Conservation (phyloP, 352 stramenopile species). For the Thalassiosira hispida region DNA sequence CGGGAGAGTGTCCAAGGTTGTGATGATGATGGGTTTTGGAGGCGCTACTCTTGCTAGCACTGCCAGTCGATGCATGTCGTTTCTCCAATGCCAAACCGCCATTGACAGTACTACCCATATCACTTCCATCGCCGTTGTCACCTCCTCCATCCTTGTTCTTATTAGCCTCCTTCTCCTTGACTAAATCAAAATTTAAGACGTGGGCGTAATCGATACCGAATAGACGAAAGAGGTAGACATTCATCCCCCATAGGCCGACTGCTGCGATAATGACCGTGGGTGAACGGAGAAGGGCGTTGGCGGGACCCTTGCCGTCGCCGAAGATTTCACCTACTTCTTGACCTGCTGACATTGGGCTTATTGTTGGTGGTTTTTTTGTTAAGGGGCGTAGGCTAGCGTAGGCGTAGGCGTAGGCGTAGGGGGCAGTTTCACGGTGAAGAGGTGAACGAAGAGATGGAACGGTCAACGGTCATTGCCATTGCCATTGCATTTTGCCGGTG, state of each 20-base stretch:
- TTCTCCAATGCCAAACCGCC: conserved; percentile 7
- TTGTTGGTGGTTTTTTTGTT: neutral
- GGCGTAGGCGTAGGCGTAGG: neutral
- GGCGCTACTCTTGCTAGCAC: neutral
- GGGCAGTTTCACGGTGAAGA: too few relatives aligned
- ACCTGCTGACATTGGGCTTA: conserved; percentile 65
- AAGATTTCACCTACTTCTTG: conserved; percentile 84
- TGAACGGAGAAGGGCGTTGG: conserved; percentile 74
- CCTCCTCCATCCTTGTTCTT: conserved; percentile 20
- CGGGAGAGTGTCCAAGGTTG: neutral
- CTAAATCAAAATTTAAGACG: conserved; percentile 71
- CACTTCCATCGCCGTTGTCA: conserved; percentile 35
- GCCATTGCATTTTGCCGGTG: too few relatives aligned
- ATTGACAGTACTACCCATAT: conserved; percentile 1
- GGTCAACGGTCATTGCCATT: neutral
- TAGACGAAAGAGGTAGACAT: conserved; percentile 77
- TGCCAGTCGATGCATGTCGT: neutral
- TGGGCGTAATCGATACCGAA: conserved; percentile 79
- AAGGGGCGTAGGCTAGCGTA: neutral
- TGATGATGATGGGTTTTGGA: conserved; percentile 7
- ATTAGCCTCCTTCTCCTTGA: conserved; percentile 55
- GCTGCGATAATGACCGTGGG: conserved; percentile 79
- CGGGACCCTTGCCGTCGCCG: conserved; percentile 63
- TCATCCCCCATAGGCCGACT: conserved; percentile 82
- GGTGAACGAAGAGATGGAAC: too few relatives aligned